These are phyloP conservation scores for Pseudocercospora vitis DNA, from an alignment of 2,329 filamentous ascomycete species.

Conservation along the genomic window DNA sequence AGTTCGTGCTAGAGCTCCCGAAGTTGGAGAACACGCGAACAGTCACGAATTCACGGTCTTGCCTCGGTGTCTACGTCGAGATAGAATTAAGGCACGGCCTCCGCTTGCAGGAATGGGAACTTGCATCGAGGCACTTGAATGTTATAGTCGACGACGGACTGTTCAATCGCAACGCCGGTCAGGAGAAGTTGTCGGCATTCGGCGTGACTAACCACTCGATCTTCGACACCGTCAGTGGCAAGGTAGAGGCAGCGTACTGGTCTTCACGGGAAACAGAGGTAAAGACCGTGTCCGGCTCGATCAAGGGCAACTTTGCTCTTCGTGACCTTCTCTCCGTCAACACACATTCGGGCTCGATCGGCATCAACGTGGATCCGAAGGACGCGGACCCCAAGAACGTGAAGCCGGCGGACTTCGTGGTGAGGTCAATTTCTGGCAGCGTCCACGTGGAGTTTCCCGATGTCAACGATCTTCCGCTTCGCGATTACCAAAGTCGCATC, in stretches of 20 bases:
- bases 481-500: conserved; percentile 45
- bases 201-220: conserved; percentile 37
- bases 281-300: conserved; percentile 42
- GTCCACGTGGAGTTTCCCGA: conserved; percentile 39
- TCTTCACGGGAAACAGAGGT: conserved; percentile 44
- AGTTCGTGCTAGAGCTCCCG: conserved; percentile 27
- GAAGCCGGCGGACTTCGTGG: conserved; percentile 41
- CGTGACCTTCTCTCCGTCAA: conserved; percentile 43
- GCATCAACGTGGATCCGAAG: conserved; percentile 43
- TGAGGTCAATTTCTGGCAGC: conserved; percentile 40
- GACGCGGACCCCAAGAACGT: conserved; percentile 30
- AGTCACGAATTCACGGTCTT: conserved; percentile 28
- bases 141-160: conserved; percentile 40
- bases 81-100: conserved; percentile 41
- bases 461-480: conserved; percentile 34
- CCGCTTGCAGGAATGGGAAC: conserved; percentile 37
- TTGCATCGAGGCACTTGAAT: conserved; percentile 41
- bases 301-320: conserved; percentile 45
- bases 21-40: conserved; percentile 9
- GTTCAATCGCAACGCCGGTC: conserved; percentile 15
- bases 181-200: conserved; percentile 28
- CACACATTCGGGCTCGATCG: conserved; percentile 45
- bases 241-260: conserved; percentile 35
- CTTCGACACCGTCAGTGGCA: conserved; percentile 40
- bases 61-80: conserved; percentile 41